Conservation (phyloP, 805 yeast species). For the Saturnispora silvae region DNA sequence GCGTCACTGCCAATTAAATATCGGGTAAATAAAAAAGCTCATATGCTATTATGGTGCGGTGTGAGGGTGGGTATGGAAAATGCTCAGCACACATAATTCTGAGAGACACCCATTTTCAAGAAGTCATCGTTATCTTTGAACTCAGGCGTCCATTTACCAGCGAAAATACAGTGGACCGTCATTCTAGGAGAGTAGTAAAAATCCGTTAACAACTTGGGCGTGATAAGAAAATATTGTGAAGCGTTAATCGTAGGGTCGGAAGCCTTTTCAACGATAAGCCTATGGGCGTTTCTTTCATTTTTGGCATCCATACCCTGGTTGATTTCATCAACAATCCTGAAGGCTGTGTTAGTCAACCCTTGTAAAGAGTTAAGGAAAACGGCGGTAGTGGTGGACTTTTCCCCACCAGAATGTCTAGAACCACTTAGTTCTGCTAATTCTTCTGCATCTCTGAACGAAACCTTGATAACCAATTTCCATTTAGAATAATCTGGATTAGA, state of each 20-base stretch:
- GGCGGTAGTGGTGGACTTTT: conserved; percentile 90
- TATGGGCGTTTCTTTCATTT: conserved; percentile 81
- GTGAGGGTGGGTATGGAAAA: conserved; percentile 2
- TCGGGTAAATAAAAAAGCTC: background rate
- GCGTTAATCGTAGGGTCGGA: conserved; percentile 32
- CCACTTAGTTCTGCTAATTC: conserved; percentile 63
- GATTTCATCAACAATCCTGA: conserved; percentile 93
- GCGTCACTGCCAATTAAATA: conserved; percentile 6
- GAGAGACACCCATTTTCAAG: conserved; percentile 24
- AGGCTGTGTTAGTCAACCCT: conserved; percentile 79
- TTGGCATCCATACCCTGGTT: conserved; percentile 98
- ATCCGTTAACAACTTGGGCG: conserved; percentile 80
- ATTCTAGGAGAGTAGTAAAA: conserved; percentile 67
- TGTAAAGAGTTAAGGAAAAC: conserved; percentile 85
- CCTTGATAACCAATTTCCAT: conserved; percentile 80
- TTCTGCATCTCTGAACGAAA: conserved; percentile 73
- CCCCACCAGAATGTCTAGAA: conserved; percentile 96
- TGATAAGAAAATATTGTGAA: conserved; percentile 83
- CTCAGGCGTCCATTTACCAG: conserved; percentile 30
- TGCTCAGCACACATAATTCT: conserved; percentile 14
- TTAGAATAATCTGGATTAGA: conserved; percentile 45
- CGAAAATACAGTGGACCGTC: conserved; percentile 79
- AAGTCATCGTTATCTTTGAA: conserved; percentile 14
- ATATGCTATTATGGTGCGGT: conserved; percentile 4
- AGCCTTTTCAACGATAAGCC: conserved; percentile 75